Percentiles rank a stretch among this genome's conserved stretches.
These are phyloP conservation scores for Stentor roeselii DNA, from an alignment of 73 alveolate species.

Conservation along the genomic window DNA sequence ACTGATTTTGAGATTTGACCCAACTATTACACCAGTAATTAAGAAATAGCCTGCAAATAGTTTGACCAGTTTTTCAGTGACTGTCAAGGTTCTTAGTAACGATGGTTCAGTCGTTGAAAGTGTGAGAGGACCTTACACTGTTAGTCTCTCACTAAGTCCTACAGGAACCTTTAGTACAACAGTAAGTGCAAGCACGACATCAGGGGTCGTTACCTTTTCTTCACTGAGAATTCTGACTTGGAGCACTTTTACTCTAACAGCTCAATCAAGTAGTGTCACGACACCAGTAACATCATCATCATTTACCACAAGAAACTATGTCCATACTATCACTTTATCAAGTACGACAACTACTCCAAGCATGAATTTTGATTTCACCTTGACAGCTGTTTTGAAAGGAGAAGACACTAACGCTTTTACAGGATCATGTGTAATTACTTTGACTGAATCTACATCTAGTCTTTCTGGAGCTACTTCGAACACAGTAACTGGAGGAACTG, in stretches of 20 bases:
- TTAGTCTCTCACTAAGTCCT: background rate
- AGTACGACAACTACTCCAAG: background rate
- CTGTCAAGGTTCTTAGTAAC: background rate
- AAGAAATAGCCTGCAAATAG: background rate
- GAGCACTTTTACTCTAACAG: background rate
- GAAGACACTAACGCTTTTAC: background rate
- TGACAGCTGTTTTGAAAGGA: background rate
- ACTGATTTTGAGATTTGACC: background rate
- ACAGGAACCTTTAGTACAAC: background rate
- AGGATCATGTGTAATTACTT: background rate
- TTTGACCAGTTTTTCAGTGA: background rate
- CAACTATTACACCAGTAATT: background rate
- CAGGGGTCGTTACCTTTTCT: background rate
- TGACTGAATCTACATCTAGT: background rate
- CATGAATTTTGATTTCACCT: too few species aligned
- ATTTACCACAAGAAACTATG: background rate
- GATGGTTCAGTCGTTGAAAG: background rate
- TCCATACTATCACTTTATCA: background rate
- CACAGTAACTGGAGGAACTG: background rate
- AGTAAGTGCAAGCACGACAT: background rate
- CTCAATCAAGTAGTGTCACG: background rate
- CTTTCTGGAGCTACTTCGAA: background rate
- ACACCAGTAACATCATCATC: background rate
- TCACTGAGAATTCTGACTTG: background rate
- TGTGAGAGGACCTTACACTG: background rate